Evolutionary conservation across 805 yeast genomes (phyloP).

Genomic region (Starmerella khaoyaiensis): DNA sequence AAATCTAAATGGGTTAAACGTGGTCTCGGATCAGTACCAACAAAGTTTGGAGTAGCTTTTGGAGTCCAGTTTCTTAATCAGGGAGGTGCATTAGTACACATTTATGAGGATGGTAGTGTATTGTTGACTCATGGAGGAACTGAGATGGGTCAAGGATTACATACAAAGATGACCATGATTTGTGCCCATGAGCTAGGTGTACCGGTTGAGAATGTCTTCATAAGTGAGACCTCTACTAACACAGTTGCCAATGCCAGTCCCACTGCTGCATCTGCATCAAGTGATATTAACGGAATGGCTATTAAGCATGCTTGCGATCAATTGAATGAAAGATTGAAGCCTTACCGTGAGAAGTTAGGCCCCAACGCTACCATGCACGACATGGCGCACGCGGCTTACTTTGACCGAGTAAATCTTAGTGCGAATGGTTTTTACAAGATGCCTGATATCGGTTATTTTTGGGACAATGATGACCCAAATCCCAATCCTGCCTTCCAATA

Average conservation of each 20-base stretch:
- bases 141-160: constrained; percentile 40
- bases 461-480: constrained; percentile 29
- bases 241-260: constrained; percentile 38
- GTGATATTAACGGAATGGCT: constrained; percentile 40
- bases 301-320: constrained; percentile 37
- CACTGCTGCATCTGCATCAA: constrained; percentile 39
- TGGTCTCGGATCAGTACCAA: constrained; percentile 37
- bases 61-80: constrained; percentile 37
- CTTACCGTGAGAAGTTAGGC: constrained; percentile 30
- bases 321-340: constrained; percentile 32
- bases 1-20: constrained; percentile 36
- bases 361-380: constrained; percentile 32
- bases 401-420: constrained; percentile 35
- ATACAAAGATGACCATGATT: constrained; percentile 39
- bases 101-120: constrained; percentile 37
- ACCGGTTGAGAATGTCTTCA: constrained; percentile 32
- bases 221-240: constrained; percentile 38
- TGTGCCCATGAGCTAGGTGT: constrained; percentile 35
- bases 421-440: constrained; percentile 41
- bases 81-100: constrained; percentile 38
- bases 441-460: constrained; percentile 36
- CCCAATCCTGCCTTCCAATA: constrained; percentile 38
- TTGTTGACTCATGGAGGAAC: constrained; percentile 38
- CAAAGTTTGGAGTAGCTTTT: constrained; percentile 37
- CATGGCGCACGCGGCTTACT: constrained; percentile 33